Conservation (phyloP, 331 rosid species). For the Stylosanthes scabra region DNA sequence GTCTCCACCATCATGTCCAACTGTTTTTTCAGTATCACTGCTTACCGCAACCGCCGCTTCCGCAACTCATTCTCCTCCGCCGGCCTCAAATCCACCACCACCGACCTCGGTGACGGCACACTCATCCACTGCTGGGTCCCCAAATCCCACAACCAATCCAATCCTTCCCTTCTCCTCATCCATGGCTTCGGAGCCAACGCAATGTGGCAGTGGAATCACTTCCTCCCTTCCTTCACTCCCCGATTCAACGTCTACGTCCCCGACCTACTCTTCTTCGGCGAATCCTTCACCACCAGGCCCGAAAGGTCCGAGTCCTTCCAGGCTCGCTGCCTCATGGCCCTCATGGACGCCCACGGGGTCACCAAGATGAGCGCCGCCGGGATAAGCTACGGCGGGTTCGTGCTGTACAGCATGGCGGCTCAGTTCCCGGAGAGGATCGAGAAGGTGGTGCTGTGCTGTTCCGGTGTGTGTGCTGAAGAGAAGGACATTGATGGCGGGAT, state of each 20-base stretch:
- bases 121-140: constrained; percentile 91
- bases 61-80: constrained; percentile 65
- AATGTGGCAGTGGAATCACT: constrained; percentile 91
- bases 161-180: constrained; percentile 68
- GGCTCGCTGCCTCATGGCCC: constrained; percentile 68
- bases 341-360: constrained; percentile 68
- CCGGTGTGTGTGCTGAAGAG: constrained; percentile 84
- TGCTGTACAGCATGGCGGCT: constrained; percentile 79
- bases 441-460: constrained; percentile 74
- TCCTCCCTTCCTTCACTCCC: constrained; percentile 55
- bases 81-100: constrained; percentile 76
- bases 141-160: constrained; percentile 43
- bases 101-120: constrained; percentile 81
- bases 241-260: constrained; percentile 89
- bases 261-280: constrained; percentile 90
- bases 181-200: constrained; percentile 97
- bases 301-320: constrained; percentile 79
- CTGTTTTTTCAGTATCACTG: constrained; percentile 59
- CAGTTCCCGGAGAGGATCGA: constrained; percentile 74
- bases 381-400: constrained; percentile 93
- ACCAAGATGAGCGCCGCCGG: constrained; percentile 55
- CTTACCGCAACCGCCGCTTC: constrained; percentile 51
- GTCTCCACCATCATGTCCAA: background rate
- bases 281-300: constrained; percentile 65
- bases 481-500: constrained; percentile 83